A percentile compares a stretch with the other conserved stretches of the same genome.
phyloP scores from a whole-genome alignment of 2,329 filamentous ascomycete species.

The Scedosporium dehoogii region DNA sequence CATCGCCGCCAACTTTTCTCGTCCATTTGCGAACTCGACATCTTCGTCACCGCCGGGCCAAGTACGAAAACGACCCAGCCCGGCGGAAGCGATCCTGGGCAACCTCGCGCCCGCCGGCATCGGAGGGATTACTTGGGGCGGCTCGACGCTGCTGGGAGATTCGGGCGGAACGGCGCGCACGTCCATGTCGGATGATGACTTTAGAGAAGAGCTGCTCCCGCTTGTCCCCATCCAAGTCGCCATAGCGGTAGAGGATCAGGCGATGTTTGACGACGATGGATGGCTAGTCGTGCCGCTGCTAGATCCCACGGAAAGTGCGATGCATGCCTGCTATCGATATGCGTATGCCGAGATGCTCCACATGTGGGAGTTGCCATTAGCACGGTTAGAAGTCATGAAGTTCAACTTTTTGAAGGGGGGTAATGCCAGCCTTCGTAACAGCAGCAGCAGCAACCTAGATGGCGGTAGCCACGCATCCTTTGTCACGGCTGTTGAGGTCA shows the following conservation, averaged over 20 bases:
- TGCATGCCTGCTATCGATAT: conserved; percentile 52
- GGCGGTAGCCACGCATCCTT: conserved; percentile 11
- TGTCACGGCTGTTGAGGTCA: conserved; percentile 7
- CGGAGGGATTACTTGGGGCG: conserved; percentile 2
- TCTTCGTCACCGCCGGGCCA: conserved; percentile 35
- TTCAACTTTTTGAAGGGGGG: conserved; percentile 51
- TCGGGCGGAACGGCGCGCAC: conserved; percentile 10
- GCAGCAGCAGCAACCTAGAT: conserved; percentile 28
- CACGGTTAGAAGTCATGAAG: conserved; percentile 57
- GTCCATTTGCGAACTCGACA: conserved; percentile 24
- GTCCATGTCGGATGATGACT: conserved; percentile 48
- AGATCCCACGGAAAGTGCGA: conserved; percentile 34
- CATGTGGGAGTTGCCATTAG: conserved; percentile 53
- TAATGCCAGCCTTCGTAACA: conserved; percentile 20
- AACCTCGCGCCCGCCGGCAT: conserved; percentile 37
- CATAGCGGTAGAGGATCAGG: conserved; percentile 49
- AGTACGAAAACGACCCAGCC: conserved; percentile 46
- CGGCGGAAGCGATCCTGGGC: conserved; percentile 49
- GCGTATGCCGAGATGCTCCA: conserved; percentile 61
- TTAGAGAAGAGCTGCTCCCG: conserved; percentile 33
- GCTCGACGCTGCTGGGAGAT: neutral
- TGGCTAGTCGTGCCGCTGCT: conserved; percentile 52
- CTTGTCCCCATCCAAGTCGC: conserved; percentile 28
- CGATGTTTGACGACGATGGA: conserved; percentile 59
- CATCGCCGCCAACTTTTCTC: conserved; percentile 45